phyloP scores from a whole-genome alignment of 495 filamentous ascomycete species.

The Haplographium delicatum region DNA sequence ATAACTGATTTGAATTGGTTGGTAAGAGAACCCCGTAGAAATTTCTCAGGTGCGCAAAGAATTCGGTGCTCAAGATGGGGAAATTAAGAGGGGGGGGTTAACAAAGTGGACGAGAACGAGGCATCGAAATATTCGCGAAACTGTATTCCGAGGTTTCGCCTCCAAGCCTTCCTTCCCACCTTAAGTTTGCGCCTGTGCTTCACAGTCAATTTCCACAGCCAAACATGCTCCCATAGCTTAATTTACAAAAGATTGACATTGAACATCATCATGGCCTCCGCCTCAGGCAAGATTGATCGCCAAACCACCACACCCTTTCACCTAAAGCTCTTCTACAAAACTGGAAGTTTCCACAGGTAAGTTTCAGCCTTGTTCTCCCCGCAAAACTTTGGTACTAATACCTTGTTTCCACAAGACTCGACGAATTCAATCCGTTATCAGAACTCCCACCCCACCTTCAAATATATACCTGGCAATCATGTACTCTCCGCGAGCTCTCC shows the following conservation, averaged over 20 bases:
- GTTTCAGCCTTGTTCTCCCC: constrained; percentile 29
- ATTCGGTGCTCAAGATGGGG: too few species aligned
- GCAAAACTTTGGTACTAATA: too few species aligned
- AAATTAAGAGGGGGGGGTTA: too few species aligned
- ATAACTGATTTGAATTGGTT: too few species aligned
- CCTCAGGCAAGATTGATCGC: constrained; percentile 52
- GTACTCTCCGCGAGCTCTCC: constrained; percentile 77
- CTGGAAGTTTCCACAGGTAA: constrained; percentile 67
- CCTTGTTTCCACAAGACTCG: constrained; percentile 46
- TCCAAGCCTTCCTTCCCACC: too few species aligned
- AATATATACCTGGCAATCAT: constrained; percentile 85
- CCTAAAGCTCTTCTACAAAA: constrained; percentile 82
- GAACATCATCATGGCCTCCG: constrained; percentile 6
- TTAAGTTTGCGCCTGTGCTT: constrained; percentile 6
- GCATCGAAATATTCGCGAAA: too few species aligned
- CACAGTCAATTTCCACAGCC: neutral
- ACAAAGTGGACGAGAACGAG: too few species aligned
- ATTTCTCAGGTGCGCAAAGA: too few species aligned
- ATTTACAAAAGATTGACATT: constrained; percentile 14
- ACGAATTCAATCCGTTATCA: constrained; percentile 54
- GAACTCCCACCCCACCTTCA: constrained; percentile 64
- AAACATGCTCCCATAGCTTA: constrained; percentile 4
- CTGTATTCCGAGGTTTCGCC: too few species aligned
- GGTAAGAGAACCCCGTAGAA: too few species aligned
- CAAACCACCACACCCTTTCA: constrained; percentile 81